Base-by-base conservation (phyloP, 257 asterid species). In the Datura wrightii region DNA sequence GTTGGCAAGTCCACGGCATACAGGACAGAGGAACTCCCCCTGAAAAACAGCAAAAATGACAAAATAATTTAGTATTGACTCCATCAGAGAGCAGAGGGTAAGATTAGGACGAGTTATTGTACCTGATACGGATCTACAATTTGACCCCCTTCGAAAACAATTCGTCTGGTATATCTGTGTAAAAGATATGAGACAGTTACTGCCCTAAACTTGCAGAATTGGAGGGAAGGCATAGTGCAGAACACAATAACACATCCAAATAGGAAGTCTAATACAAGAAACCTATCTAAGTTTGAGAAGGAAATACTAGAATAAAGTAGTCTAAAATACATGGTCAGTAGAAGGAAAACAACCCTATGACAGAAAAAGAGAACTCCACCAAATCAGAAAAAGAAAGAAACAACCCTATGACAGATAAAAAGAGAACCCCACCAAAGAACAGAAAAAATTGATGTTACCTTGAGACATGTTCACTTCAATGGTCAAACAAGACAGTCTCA, bases 1-100 rank as follows among this genome's bases (percentile, higher is more conserved):
- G 82, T 97, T 95, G 66, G 98, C 96, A 87, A 97, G 96, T 66
- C 98, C 99, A 37, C 99, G 94, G 83, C 99, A 97, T 74, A 95
- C 99, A 15, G 99, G 99, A 90, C 99, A 97, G 80, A 97, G 97
- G 90, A 97, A 95, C 89, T 97, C 99, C 84, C 99, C 98, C 99
- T 97, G 88, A 84, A 79, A 86, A 87, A 82, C 18, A 81, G 85
- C 31, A 85, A 48, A 84, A 85, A 72, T 46, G 39, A 72, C 87
- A 87, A 81, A 83, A 54, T 39, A 79, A 85, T 82, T 58, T 24
- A 80, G 44, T 37, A 52, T 78, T 46, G 83, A 62, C 37, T 79
- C 84, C 81, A 52, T 78, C 62, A 34, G 82, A 82, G 79, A 85
- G 63, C 79, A 86, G 76, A 70, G 24, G 55, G 37, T 10, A 52